These are phyloP conservation scores for Pelargonium australe DNA, from an alignment of 441 rosid genomes.

Conservation along the genomic window DNA sequence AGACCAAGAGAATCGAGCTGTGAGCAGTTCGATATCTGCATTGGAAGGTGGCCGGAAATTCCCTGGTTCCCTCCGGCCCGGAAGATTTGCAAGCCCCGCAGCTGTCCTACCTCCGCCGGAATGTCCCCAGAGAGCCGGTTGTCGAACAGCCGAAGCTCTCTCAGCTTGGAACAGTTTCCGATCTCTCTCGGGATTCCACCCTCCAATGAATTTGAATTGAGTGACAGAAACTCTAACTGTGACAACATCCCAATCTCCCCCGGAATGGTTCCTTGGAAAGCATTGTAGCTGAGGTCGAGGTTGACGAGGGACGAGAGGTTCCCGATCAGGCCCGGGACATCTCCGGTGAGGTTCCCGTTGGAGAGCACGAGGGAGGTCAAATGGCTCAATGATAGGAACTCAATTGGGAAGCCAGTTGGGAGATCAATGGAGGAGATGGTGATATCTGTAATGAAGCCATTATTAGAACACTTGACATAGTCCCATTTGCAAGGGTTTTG, in stretches of 20 bases:
- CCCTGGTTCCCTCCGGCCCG: constrained; percentile 62
- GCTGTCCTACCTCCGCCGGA: constrained; percentile 46
- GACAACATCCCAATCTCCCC: constrained; percentile 43
- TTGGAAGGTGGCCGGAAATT: constrained; percentile 51
- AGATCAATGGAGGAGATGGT: constrained; percentile 34
- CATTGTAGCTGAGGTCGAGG: constrained; percentile 62
- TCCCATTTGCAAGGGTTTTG: constrained; percentile 61
- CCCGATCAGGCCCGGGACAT: constrained; percentile 45
- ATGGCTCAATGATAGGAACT: constrained; percentile 38
- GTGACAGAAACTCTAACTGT: constrained; percentile 30
- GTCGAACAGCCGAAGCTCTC: constrained; percentile 49
- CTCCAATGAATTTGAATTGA: constrained; percentile 41
- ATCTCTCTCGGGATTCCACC: constrained; percentile 48
- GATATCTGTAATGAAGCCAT: constrained; percentile 43
- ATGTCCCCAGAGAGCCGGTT: constrained; percentile 53
- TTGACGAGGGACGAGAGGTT: constrained; percentile 43
- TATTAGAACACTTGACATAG: constrained; percentile 38
- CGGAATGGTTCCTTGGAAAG: constrained; percentile 45
- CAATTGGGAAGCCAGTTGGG: constrained; percentile 43
- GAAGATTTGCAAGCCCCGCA: constrained; percentile 38
- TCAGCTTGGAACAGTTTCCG: constrained; percentile 46
- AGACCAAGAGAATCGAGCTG: constrained; percentile 46
- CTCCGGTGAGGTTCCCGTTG: constrained; percentile 47
- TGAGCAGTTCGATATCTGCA: constrained; percentile 51
- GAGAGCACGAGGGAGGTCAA: constrained; percentile 46